Evolutionary conservation across 345 rosid genomes (phyloP).

Genomic region (Corchorus capsularis): DNA sequence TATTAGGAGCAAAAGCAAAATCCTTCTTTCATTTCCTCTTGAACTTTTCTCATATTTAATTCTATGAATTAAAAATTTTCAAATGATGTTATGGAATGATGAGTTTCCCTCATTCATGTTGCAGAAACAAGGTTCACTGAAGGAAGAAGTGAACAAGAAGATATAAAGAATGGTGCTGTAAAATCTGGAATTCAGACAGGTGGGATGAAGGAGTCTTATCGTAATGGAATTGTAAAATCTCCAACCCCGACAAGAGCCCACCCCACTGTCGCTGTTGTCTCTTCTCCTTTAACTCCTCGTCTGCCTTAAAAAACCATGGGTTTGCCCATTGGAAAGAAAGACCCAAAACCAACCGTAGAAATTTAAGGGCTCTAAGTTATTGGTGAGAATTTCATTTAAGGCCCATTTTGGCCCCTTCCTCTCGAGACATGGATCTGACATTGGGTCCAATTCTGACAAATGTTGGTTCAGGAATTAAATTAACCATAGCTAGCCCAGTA

Average conservation of each 20-base stretch:
- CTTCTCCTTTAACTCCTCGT: constrained; percentile 12
- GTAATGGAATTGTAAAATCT: constrained; percentile 27
- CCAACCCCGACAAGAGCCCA: background rate
- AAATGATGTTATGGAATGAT: background rate
- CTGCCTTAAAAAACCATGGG: constrained; percentile 14
- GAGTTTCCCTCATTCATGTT: constrained; percentile 14
- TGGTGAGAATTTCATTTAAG: background rate
- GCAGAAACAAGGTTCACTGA: constrained; percentile 39
- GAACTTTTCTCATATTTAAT: background rate
- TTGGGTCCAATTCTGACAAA: background rate
- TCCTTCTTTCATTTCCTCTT: background rate
- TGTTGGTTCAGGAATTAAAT: background rate
- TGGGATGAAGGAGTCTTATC: constrained; percentile 18
- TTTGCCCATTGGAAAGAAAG: constrained; percentile 22
- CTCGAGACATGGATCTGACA: background rate
- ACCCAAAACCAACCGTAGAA: background rate
- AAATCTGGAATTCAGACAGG: constrained; percentile 23
- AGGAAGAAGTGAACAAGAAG: constrained; percentile 25
- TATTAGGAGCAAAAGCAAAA: no score
- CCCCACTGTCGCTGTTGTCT: background rate
- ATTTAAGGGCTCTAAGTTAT: constrained; percentile 4
- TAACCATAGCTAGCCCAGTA: constrained; percentile 6
- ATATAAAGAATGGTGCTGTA: constrained; percentile 11
- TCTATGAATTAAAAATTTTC: background rate
- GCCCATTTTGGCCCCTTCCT: background rate